Evolutionary conservation across 495 filamentous ascomycete species (phyloP).

Genomic region (Sabuloglossum arenarium): DNA sequence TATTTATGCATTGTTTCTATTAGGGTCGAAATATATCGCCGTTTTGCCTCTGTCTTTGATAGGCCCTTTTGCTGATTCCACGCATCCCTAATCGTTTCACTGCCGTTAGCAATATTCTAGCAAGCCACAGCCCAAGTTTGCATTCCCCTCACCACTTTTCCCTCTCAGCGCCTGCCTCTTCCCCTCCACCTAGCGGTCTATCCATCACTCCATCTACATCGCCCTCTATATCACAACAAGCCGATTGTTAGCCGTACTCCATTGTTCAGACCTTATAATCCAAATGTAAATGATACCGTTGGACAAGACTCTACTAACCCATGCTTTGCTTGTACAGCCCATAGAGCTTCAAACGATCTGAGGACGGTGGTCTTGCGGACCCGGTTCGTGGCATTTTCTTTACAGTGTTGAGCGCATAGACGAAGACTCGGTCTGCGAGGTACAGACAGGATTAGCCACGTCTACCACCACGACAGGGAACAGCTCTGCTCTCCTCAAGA

Average conservation of each 20-base stretch:
- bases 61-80: slow-evolving; percentile 74
- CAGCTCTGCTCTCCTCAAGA: neutral
- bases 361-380: slow-evolving; percentile 63
- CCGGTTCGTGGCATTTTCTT: slow-evolving; percentile 92
- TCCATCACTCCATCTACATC: slow-evolving; percentile 88
- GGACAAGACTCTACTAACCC: slow-evolving; percentile 25
- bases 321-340: slow-evolving; percentile 97
- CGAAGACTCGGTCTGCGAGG: slow-evolving; percentile 83
- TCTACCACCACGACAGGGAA: neutral
- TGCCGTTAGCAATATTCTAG: neutral
- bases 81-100: slow-evolving; percentile 39
- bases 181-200: slow-evolving; percentile 38
- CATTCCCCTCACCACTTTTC: slow-evolving; percentile 35
- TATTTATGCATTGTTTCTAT: slow-evolving; percentile 95
- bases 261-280: slow-evolving; percentile 5
- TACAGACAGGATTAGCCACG: neutral
- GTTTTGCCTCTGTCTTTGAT: slow-evolving; percentile 79
- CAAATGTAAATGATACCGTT: neutral
- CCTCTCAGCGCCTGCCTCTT: slow-evolving; percentile 31
- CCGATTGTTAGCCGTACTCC: neutral
- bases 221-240: slow-evolving; percentile 36
- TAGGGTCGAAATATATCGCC: slow-evolving; percentile 74
- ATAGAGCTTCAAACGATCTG: slow-evolving; percentile 77
- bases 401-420: slow-evolving; percentile 94
- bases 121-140: neutral